A percentile compares a stretch with the other conserved stretches of the same genome.
phyloP scores from a whole-genome alignment of 495 filamentous ascomycete genomes.

The Penicillium pancosmium region DNA sequence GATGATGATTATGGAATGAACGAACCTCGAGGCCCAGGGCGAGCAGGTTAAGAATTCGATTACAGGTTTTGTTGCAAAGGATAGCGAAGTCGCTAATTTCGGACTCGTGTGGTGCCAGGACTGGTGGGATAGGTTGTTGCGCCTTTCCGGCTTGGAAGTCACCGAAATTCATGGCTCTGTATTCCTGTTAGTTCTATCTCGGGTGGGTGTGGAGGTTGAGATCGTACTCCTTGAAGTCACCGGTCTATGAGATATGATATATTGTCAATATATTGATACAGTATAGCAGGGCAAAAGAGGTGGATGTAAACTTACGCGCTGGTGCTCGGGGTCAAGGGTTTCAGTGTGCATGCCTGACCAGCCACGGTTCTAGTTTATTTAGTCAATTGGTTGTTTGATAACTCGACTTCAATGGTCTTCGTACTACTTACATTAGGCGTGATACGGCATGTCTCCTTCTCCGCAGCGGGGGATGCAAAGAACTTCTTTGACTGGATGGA shows the following conservation, averaged over 20 bases:
- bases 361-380: slow-evolving; percentile 61
- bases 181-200: neutral
- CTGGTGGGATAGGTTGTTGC: slow-evolving; percentile 75
- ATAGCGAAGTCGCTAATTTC: slow-evolving; percentile 66
- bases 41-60: slow-evolving; percentile 71
- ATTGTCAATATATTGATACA: neutral
- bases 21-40: slow-evolving; percentile 69
- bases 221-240: slow-evolving; percentile 88
- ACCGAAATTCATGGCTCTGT: slow-evolving; percentile 90
- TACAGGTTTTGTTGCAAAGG: slow-evolving; percentile 73
- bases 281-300: neutral
- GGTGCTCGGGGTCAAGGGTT: slow-evolving; percentile 80
- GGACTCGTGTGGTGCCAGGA: slow-evolving; percentile 60
- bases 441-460: slow-evolving; percentile 76
- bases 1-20: neutral
- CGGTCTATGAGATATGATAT: slow-evolving; percentile 54
- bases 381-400: too few relatives aligned
- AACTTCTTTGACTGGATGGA: slow-evolving; percentile 69
- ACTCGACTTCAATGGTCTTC: neutral
- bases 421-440: slow-evolving; percentile 57
- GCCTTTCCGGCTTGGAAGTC: slow-evolving; percentile 71
- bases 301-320: slow-evolving; percentile 59
- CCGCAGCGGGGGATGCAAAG: slow-evolving; percentile 69
- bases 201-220: neutral
- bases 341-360: slow-evolving; percentile 91